These are phyloP conservation scores for Parasarocladium wereldwijsianum DNA, from an alignment of 2,329 filamentous ascomycete genomes.

Conservation along the genomic window DNA sequence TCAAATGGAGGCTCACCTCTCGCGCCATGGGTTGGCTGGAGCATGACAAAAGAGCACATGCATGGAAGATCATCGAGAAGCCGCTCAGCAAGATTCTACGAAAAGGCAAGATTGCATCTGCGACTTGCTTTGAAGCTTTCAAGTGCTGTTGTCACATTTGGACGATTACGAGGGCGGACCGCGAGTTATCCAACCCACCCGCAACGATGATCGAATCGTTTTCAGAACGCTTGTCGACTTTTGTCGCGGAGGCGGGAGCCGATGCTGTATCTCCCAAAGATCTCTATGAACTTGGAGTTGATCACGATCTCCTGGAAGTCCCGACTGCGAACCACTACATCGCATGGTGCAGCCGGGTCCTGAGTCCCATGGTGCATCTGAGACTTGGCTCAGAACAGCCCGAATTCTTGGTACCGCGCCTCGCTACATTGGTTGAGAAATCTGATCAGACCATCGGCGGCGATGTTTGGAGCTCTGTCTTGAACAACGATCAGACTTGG, in stretches of 20 bases:
- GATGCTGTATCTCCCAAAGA: too few relatives aligned
- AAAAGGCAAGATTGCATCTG: conserved; percentile 16
- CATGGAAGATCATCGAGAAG: conserved; percentile 20
- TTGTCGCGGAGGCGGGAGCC: conserved; percentile 10
- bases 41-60: conserved; percentile 13
- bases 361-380: too few relatives aligned
- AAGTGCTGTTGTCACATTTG: conserved; percentile 23
- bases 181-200: conserved; percentile 16
- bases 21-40: conserved; percentile 20
- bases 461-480: too few relatives aligned
- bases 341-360: conserved; percentile 18
- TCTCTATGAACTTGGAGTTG: too few relatives aligned
- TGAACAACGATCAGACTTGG: too few relatives aligned
- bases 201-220: conserved; percentile 19
- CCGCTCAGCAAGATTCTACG: conserved; percentile 17
- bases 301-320: conserved; percentile 13
- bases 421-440: too few relatives aligned
- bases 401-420: too few relatives aligned
- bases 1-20: conserved; percentile 26
- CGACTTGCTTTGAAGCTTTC: conserved; percentile 25
- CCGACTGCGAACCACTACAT: conserved; percentile 17
- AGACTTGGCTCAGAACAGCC: too few relatives aligned
- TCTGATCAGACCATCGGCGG: too few relatives aligned
- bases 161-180: conserved; percentile 23
- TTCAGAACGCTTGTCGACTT: conserved; percentile 16